Conservation (phyloP, 495 filamentous ascomycete genomes). For the Copromyces sp. region DNA sequence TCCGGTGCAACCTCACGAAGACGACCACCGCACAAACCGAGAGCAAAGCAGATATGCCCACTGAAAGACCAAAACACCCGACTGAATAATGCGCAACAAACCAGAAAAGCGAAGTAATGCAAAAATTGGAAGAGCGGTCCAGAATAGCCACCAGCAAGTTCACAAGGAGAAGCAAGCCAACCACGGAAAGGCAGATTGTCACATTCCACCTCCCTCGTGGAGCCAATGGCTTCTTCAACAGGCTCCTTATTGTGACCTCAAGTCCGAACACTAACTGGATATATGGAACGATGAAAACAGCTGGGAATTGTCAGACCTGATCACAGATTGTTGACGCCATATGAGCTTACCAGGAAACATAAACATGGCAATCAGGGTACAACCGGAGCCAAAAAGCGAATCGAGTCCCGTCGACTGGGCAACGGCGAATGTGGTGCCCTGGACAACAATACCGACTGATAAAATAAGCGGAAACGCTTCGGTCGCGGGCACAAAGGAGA, state of each 20-base stretch:
- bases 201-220: slow-evolving; percentile 33
- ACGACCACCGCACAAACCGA: slow-evolving; percentile 22
- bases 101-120: slow-evolving; percentile 40
- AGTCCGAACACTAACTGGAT: slow-evolving; percentile 36
- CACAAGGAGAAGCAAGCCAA: slow-evolving; percentile 25
- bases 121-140: slow-evolving; percentile 29
- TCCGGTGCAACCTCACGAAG: slow-evolving; percentile 28
- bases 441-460: slow-evolving; percentile 35
- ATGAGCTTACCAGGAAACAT: slow-evolving; percentile 38
- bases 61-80: slow-evolving; percentile 29
- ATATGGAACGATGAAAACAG: slow-evolving; percentile 39
- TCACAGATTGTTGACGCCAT: background rate
- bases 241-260: slow-evolving; percentile 31
- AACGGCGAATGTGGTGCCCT: slow-evolving; percentile 36
- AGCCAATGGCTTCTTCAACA: slow-evolving; percentile 30
- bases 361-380: slow-evolving; percentile 30
- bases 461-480: slow-evolving; percentile 36
- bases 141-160: slow-evolving; percentile 36
- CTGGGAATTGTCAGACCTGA: slow-evolving; percentile 19
- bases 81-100: slow-evolving; percentile 35
- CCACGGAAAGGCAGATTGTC: slow-evolving; percentile 29
- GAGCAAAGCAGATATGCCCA: slow-evolving; percentile 23
- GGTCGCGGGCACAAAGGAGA: slow-evolving; percentile 29
- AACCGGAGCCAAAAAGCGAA: slow-evolving; percentile 27
- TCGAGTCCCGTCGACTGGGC: slow-evolving; percentile 35